Percentiles rank a stretch among this genome's conserved stretches.
Conservation (phyloP, 768 basidiomycete species). For the Mycena albidolilacea region DNA sequence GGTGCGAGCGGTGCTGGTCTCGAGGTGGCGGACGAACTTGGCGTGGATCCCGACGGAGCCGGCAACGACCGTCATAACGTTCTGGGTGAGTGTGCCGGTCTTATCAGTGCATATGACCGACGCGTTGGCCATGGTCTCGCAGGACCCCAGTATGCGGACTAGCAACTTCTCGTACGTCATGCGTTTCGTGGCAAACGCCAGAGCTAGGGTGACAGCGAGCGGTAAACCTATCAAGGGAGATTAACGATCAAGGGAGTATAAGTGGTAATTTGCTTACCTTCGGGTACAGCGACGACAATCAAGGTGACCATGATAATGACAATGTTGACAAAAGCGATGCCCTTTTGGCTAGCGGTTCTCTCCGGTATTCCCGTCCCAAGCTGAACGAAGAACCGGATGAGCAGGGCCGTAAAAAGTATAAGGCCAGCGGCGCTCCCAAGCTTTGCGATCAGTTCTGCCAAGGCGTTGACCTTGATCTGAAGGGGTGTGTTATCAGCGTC, state of each 20-base stretch:
- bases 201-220: slow-evolving; percentile 94
- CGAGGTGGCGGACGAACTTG: slow-evolving; percentile 89
- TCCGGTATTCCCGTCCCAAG: slow-evolving; percentile 72
- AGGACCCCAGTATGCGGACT: slow-evolving; percentile 95
- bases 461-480: slow-evolving; percentile 91
- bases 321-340: slow-evolving; percentile 92
- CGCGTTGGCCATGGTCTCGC: slow-evolving; percentile 99
- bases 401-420: slow-evolving; percentile 83
- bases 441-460: slow-evolving; percentile 55
- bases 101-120: slow-evolving; percentile 92
- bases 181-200: slow-evolving; percentile 98
- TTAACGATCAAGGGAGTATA: slow-evolving; percentile 9
- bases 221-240: slow-evolving; percentile 72
- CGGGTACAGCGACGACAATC: slow-evolving; percentile 89
- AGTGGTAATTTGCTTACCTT: slow-evolving; percentile 60
- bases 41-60: slow-evolving; percentile 94
- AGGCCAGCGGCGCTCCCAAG: slow-evolving; percentile 88
- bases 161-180: slow-evolving; percentile 97
- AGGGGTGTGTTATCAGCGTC: slow-evolving; percentile 93
- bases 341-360: slow-evolving; percentile 83
- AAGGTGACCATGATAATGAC: slow-evolving; percentile 95
- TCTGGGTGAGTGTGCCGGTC: slow-evolving; percentile 77
- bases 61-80: slow-evolving; percentile 95
- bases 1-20: slow-evolving; percentile 78
- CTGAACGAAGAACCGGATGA: slow-evolving; percentile 97